phyloP scores from a whole-genome alignment of 495 filamentous ascomycete species.

The Hyaloscypha finlandica region DNA sequence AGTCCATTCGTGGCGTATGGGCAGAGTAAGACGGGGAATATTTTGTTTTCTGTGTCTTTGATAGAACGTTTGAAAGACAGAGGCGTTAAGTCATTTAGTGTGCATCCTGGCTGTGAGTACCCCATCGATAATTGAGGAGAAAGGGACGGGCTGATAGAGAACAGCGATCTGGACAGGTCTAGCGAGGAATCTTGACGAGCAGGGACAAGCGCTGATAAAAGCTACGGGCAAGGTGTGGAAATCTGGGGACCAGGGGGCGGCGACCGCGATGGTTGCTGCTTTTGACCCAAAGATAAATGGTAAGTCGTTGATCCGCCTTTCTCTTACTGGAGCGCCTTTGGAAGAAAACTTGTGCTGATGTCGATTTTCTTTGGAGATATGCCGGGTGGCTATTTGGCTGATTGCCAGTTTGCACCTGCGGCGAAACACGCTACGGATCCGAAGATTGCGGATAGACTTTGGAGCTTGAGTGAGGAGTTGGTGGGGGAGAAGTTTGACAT shows the following conservation, averaged over 20 bases:
- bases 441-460: conserved; percentile 1
- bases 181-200: conserved; percentile 12
- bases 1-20: conserved; percentile 55
- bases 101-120: conserved; percentile 23
- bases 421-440: background rate
- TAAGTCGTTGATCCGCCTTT: background rate
- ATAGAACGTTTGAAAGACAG: conserved; percentile 38
- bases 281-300: conserved; percentile 49
- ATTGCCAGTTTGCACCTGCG: background rate
- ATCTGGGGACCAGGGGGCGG: conserved; percentile 51
- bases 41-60: conserved; percentile 56
- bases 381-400: background rate
- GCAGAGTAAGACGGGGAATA: conserved; percentile 62
- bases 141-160: background rate
- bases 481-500: conserved; percentile 7
- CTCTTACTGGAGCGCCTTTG: too few relatives aligned
- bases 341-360: background rate
- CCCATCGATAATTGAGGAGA: conserved; percentile 12
- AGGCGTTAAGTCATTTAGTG: conserved; percentile 3
- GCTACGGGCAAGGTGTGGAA: conserved; percentile 47
- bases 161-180: conserved; percentile 23
- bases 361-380: background rate
- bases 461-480: background rate
- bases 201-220: conserved; percentile 26
- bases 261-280: conserved; percentile 59